These are phyloP conservation scores for Cupressus sempervirens DNA, from an alignment of 75 land plant species.

Conservation along the genomic window DNA sequence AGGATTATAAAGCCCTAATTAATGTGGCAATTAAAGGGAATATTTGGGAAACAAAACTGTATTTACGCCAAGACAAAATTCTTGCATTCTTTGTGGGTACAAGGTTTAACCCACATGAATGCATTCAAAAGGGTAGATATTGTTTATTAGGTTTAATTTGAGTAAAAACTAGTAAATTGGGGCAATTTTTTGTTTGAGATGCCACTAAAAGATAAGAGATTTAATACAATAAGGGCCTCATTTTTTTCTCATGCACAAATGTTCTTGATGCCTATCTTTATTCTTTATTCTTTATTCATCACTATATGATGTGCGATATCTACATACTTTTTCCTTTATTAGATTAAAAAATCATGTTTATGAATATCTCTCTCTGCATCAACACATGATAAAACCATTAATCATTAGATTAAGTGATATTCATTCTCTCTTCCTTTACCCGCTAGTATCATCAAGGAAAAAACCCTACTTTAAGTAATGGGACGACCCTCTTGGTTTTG, in stretches of 20 bases:
- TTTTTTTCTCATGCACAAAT: background rate
- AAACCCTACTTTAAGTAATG: background rate
- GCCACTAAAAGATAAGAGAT: background rate
- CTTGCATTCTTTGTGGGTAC: background rate
- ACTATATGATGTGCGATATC: background rate
- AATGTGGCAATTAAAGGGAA: no score
- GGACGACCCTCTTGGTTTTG: background rate
- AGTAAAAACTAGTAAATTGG: background rate
- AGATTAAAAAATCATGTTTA: background rate
- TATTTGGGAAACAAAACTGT: no score
- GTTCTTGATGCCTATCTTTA: background rate
- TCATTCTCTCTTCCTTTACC: background rate
- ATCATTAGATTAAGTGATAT: background rate
- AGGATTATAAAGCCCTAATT: no score
- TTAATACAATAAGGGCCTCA: background rate
- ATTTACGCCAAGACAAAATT: no score
- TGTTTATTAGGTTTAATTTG: background rate
- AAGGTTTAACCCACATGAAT: background rate
- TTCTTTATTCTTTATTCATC: background rate
- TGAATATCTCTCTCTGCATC: background rate
- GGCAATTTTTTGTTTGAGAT: background rate
- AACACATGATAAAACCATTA: background rate
- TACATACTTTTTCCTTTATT: background rate
- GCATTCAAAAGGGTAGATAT: background rate
- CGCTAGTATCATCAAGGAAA: background rate